Percentiles rank a stretch among this genome's conserved stretches.
phyloP scores from a whole-genome alignment of 768 basidiomycete genomes.

The Leucosporidium creatinivorum region DNA sequence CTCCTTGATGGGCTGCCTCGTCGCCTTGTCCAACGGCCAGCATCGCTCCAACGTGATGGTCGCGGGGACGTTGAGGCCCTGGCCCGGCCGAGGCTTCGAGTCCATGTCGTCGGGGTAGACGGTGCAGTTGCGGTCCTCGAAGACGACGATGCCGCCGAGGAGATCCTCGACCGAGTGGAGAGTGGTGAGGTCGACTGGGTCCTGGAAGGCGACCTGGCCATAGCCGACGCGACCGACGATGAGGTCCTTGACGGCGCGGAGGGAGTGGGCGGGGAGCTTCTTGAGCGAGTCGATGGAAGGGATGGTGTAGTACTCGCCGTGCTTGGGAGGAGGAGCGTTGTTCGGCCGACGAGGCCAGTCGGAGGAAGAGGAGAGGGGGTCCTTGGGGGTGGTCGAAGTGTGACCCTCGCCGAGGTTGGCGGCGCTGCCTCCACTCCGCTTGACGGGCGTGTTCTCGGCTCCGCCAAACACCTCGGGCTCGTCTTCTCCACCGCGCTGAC shows the following conservation, averaged over 20 bases:
- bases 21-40: conserved; percentile 86
- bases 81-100: conserved; percentile 72
- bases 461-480: conserved; percentile 8
- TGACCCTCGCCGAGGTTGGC: conserved; percentile 13
- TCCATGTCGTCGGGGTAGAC: conserved; percentile 85
- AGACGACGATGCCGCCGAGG: conserved; percentile 75
- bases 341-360: conserved; percentile 16
- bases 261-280: conserved; percentile 61
- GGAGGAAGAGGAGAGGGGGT: not conserved
- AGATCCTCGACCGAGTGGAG: conserved; percentile 70
- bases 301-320: conserved; percentile 87
- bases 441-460: conserved; percentile 1
- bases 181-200: conserved; percentile 75
- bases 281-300: conserved; percentile 69
- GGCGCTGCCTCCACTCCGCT: not conserved
- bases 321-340: conserved; percentile 44
- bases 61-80: conserved; percentile 83
- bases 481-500: not conserved
- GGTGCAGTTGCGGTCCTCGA: conserved; percentile 83
- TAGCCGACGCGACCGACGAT: conserved; percentile 85
- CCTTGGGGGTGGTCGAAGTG: conserved; percentile 4
- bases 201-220: conserved; percentile 73
- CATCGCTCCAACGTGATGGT: conserved; percentile 67
- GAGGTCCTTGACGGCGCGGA: conserved; percentile 66
- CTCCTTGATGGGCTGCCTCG: conserved; percentile 81